Conservation (phyloP, 2,329 filamentous ascomycete genomes). For the Pseudocercospora macadamiae region DNA sequence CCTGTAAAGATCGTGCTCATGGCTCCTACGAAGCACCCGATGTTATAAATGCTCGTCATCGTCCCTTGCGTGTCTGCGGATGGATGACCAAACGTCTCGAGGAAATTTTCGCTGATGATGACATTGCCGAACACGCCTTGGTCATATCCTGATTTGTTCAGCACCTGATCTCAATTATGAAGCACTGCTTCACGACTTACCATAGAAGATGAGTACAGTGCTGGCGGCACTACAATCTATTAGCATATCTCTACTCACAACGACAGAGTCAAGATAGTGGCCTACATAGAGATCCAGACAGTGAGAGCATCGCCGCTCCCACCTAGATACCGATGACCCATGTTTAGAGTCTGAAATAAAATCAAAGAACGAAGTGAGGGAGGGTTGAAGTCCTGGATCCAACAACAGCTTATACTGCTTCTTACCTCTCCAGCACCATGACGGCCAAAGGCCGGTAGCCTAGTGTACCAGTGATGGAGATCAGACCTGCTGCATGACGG, state of each 20-base stretch:
- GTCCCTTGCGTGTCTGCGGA: conserved; percentile 41
- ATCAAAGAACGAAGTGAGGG: not conserved
- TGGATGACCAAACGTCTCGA: conserved; percentile 42
- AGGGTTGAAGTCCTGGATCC: not conserved
- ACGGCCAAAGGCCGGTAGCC: not conserved
- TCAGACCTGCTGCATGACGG: not conserved
- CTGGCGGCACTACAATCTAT: conserved; percentile 43
- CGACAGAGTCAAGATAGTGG: too few species aligned
- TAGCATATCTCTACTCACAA: not conserved
- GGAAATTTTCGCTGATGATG: conserved; percentile 42
- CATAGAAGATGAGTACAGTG: conserved; percentile 55
- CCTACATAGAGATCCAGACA: conserved; percentile 53
- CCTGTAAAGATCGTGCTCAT: conserved; percentile 46
- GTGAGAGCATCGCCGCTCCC: conserved; percentile 56
- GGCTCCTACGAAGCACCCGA: conserved; percentile 51
- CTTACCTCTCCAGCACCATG: not conserved
- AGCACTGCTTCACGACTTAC: not conserved
- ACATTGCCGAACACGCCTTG: conserved; percentile 43
- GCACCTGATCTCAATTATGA: too few species aligned
- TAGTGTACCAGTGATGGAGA: not conserved
- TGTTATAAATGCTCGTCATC: conserved; percentile 40
- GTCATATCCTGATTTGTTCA: conserved; percentile 34
- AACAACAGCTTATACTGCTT: not conserved
- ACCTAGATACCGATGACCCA: conserved; percentile 55
- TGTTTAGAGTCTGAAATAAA: conserved; percentile 18